A percentile compares a stretch with the other conserved stretches of the same genome.
Conservation (phyloP, 176 grass and related monocot species). For the Tuctoria greenei region DNA sequence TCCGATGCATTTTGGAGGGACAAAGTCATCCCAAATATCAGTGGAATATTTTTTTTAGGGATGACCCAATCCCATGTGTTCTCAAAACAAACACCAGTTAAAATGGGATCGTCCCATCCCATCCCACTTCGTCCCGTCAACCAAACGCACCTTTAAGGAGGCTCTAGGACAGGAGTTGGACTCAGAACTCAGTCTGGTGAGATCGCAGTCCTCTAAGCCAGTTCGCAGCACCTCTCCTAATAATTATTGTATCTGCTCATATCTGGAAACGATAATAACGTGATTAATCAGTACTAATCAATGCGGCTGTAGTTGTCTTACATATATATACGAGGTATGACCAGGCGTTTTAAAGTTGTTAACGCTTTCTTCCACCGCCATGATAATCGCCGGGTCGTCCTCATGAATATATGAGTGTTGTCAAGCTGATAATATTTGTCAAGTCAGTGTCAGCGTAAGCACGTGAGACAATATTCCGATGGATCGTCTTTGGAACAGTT, state of each 20-base stretch:
- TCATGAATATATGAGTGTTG: neutral
- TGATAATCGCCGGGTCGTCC: neutral
- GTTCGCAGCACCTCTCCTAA: too few species aligned
- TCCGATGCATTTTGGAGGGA: too few species aligned
- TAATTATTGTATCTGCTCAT: neutral
- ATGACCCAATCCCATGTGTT: too few species aligned
- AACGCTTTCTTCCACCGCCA: neutral
- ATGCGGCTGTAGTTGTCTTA: neutral
- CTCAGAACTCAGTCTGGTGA: too few species aligned
- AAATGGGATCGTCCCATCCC: too few species aligned
- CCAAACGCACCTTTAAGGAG: too few species aligned
- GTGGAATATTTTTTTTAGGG: too few species aligned
- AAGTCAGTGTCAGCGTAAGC: constrained; percentile 17
- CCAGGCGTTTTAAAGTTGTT: neutral
- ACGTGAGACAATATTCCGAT: constrained; percentile 11
- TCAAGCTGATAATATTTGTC: neutral
- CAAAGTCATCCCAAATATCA: too few species aligned
- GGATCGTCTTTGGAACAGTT: neutral
- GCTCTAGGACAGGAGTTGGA: too few species aligned
- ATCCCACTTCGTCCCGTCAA: too few species aligned
- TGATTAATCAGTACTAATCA: neutral
- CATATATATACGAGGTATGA: constrained; percentile 6
- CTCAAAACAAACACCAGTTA: too few species aligned
- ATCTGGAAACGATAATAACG: neutral
- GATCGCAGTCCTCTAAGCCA: too few species aligned